Evolutionary conservation across 2,329 filamentous ascomycete species (phyloP).

Genomic region (Erysiphe pulchra): DNA sequence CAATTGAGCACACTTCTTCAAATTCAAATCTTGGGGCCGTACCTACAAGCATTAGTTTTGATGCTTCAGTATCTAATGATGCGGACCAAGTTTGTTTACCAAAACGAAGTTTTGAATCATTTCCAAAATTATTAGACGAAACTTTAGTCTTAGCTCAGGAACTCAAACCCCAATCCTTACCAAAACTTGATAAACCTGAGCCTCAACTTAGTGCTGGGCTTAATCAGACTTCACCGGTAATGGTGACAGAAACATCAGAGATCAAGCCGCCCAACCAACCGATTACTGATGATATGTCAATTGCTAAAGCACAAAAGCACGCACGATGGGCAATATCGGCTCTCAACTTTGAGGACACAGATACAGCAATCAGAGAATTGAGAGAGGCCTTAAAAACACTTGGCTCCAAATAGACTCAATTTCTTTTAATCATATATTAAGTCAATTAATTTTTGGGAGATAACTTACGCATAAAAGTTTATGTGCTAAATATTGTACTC

Average conservation of each 20-base stretch:
- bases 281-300: slow-evolving; percentile 38
- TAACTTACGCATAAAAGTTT: too few species aligned
- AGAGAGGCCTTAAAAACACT: slow-evolving; percentile 35
- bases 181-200: too few species aligned
- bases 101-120: slow-evolving; percentile 5
- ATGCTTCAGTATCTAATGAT: too few species aligned
- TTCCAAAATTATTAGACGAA: slow-evolving; percentile 5
- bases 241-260: slow-evolving; percentile 1
- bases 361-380: slow-evolving; percentile 70
- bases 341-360: slow-evolving; percentile 84
- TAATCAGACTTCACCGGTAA: neutral
- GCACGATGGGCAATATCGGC: slow-evolving; percentile 93
- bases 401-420: slow-evolving; percentile 7
- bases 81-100: neutral
- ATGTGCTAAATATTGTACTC: too few species aligned
- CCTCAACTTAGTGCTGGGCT: too few species aligned
- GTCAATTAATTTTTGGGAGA: too few species aligned
- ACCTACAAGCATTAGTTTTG: too few species aligned
- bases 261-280: slow-evolving; percentile 15
- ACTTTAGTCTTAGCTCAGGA: slow-evolving; percentile 2
- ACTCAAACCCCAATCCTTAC: neutral
- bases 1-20: too few species aligned
- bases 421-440: too few species aligned
- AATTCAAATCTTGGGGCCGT: too few species aligned
- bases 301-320: slow-evolving; percentile 73